Percentiles rank a stretch among this genome's conserved stretches.
phyloP scores from a whole-genome alignment of 2,329 filamentous ascomycete genomes.

The Fulvia fulva region DNA sequence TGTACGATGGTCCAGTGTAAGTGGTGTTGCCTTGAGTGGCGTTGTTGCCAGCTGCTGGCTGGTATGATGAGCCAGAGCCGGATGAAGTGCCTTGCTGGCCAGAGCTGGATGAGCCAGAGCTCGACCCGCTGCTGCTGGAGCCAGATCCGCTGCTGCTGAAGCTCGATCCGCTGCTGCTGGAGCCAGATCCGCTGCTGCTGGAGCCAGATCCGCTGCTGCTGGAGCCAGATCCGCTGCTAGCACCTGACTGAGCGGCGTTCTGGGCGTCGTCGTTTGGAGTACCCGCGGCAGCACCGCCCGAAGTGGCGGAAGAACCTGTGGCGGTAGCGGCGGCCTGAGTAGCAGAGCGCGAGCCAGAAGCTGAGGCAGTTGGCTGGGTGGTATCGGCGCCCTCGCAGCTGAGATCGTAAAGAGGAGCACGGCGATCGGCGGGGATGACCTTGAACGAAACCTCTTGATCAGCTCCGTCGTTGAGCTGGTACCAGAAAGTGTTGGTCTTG shows the following conservation, averaged over 20 bases:
- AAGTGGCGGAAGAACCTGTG: background rate
- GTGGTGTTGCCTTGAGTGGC: background rate
- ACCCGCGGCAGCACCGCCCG: background rate
- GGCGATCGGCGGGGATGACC: background rate
- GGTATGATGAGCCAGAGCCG: background rate
- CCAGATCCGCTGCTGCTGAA: background rate
- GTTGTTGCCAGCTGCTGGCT: background rate
- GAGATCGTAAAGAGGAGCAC: constrained; percentile 7
- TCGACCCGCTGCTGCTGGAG: background rate
- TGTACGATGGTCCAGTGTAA: background rate
- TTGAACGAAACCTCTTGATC: constrained; percentile 15
- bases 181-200: background rate
- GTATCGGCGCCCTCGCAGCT: constrained; percentile 10
- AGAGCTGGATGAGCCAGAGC: background rate
- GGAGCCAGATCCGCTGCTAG: background rate
- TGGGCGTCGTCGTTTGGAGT: background rate
- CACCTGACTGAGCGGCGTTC: background rate
- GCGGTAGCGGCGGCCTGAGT: background rate
- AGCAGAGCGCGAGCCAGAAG: background rate
- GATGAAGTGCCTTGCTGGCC: background rate
- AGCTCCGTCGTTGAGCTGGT: constrained; percentile 38
- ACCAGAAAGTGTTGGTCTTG: constrained; percentile 65
- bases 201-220: background rate
- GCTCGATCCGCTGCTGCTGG: background rate
- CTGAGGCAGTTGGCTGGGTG: background rate